Base-by-base conservation (phyloP, 2,329 filamentous ascomycete genomes). In the Fusarium sacchari region DNA sequence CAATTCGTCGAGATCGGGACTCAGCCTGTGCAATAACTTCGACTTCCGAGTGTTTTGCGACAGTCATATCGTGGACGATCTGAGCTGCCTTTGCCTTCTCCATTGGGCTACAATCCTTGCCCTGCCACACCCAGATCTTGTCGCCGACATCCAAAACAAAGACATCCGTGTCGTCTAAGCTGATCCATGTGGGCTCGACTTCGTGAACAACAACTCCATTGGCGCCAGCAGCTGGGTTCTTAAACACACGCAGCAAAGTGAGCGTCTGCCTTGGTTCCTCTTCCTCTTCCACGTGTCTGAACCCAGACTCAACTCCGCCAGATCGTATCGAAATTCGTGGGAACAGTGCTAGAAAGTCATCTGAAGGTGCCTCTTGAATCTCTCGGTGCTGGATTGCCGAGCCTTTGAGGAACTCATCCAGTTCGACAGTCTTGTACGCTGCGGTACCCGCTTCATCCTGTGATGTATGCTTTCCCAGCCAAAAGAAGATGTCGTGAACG, bases 41-140 rank as follows among this genome's bases (percentile, higher is more conserved):
- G 32, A 92, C 89, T 60, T 92, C 89, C 49, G 88, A 78, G 71
- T 91, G 88, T 77, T 92, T 92, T 18, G 89, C 89, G 13, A 89
- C 81, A 1, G 88, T 91, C 86, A 90, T 85, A 67, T 91, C 88
- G 75, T 91, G 87, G 9, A 92, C 90, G 5, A 92, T 89, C 78
- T 91, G 89, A 0, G 91, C 91, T 0, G 90, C 89, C 81, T 90
- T 91, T 49, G 88, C 88, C 82, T 91, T 92, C 77, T 93, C 91
- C 89, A 92, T 91, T 1, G 90, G 91, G 52, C 88, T 90, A 78
- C 89, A 91, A 46, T 85, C 85, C 75, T 85, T 86, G 57, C 91
- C 91, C 82, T 93, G 91, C 91, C 91, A 93, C 8, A 92, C 88
- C 86, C 88, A 92, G 73, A 93, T 90, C 82, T 92, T 92, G 56